These are phyloP conservation scores for Hypoxylon rubiginosum DNA, from an alignment of 2,329 filamentous ascomycete genomes.

Conservation along the genomic window DNA sequence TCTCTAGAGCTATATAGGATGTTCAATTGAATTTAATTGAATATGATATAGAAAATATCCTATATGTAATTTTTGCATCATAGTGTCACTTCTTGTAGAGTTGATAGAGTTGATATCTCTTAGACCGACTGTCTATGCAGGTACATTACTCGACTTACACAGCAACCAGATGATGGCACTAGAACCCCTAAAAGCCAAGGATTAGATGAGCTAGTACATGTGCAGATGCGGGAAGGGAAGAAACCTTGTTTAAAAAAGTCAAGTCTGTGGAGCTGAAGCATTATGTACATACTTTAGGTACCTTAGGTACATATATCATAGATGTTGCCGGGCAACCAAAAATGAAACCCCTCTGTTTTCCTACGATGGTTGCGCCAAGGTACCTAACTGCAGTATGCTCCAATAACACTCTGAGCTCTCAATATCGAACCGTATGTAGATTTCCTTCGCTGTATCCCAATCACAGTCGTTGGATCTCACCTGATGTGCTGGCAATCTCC, in stretches of 20 bases:
- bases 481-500: conserved; percentile 41
- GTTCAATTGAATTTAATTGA: not conserved
- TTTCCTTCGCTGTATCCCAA: conserved; percentile 30
- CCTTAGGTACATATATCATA: not conserved
- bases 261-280: conserved; percentile 21
- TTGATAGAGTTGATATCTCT: too few species aligned
- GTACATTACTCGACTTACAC: not conserved
- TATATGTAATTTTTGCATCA: not conserved
- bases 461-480: conserved; percentile 37
- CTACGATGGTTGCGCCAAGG: conserved; percentile 37
- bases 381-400: conserved; percentile 25
- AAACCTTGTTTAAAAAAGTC: conserved; percentile 2
- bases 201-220: not conserved
- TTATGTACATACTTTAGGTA: conserved; percentile 1
- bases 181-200: not conserved
- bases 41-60: too few species aligned
- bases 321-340: conserved; percentile 49
- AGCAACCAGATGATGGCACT: not conserved
- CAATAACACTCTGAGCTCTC: conserved; percentile 37
- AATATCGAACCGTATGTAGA: conserved; percentile 29
- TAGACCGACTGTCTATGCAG: too few species aligned
- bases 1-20: not conserved
- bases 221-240: not conserved
- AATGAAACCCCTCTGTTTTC: conserved; percentile 43
- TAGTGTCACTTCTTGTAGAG: not conserved